Conservation (phyloP, 352 stramenopile genomes). For the Pythium sukuiense region DNA sequence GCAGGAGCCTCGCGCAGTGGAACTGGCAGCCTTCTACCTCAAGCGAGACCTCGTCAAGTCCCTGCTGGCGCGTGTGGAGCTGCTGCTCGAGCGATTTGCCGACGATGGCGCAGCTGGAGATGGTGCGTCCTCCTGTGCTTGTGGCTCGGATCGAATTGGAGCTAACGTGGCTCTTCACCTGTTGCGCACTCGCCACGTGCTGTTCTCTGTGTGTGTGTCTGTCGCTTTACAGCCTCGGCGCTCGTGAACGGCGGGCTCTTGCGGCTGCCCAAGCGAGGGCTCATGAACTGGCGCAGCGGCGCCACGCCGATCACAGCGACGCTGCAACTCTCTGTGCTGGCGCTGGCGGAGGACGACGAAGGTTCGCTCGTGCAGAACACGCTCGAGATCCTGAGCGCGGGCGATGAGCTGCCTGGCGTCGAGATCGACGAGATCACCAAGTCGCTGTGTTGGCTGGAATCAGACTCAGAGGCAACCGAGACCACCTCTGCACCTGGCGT, state of each 20-base stretch:
- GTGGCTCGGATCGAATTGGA: neutral
- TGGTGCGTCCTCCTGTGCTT: slow-evolving; percentile 15
- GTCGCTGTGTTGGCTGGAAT: slow-evolving; percentile 25
- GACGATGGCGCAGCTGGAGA: slow-evolving; percentile 34
- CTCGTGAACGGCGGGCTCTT: slow-evolving; percentile 43
- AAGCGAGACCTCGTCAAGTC: slow-evolving; percentile 76
- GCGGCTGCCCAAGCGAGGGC: slow-evolving; percentile 43
- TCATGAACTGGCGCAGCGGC: slow-evolving; percentile 41
- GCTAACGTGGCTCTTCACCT: neutral
- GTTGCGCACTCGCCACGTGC: neutral
- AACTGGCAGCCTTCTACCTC: slow-evolving; percentile 46
- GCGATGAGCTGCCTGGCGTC: slow-evolving; percentile 16
- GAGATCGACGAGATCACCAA: slow-evolving; percentile 16
- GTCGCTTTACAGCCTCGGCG: slow-evolving; percentile 18
- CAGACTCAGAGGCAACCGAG: neutral
- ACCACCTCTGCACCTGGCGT: slow-evolving; percentile 5
- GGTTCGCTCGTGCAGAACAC: slow-evolving; percentile 45
- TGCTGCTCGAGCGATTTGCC: slow-evolving; percentile 48
- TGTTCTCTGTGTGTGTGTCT: neutral
- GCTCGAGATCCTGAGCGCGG: slow-evolving; percentile 54
- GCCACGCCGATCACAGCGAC: slow-evolving; percentile 15
- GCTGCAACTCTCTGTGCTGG: slow-evolving; percentile 42
- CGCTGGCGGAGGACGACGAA: slow-evolving; percentile 52
- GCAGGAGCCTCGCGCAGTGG: slow-evolving; percentile 32
- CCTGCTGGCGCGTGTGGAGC: slow-evolving; percentile 49